A percentile compares a stretch with the other conserved stretches of the same genome.
These are phyloP conservation scores for Eragrostis nindensis DNA, from an alignment of 176 grass and related monocot genomes.

Conservation along the genomic window DNA sequence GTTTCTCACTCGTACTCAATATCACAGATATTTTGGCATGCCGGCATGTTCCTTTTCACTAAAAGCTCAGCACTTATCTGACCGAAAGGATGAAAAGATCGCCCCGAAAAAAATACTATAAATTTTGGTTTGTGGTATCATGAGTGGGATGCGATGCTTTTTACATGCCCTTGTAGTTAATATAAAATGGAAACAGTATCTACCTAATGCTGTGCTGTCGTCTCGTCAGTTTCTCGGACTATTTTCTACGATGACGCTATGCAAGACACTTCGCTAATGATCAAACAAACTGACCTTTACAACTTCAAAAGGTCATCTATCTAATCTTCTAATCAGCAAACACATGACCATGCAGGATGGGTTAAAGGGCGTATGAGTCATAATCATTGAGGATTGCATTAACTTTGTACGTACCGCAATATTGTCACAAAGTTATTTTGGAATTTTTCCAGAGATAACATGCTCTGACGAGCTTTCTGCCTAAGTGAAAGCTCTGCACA, in stretches of 20 bases:
- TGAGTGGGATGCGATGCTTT: slow-evolving; percentile 28
- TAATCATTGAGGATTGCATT: too few species aligned
- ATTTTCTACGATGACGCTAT: background rate
- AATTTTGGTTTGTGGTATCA: slow-evolving; percentile 25
- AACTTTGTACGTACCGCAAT: too few species aligned
- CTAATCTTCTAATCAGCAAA: background rate
- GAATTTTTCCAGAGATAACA: background rate
- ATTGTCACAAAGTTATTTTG: background rate
- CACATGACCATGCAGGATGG: background rate
- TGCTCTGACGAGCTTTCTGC: background rate
- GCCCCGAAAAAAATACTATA: background rate
- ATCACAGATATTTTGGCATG: background rate
- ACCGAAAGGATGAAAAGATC: slow-evolving; percentile 18
- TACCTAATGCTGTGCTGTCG: background rate
- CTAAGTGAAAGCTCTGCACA: slow-evolving; percentile 2
- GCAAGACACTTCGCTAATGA: background rate
- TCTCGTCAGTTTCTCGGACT: slow-evolving; percentile 6
- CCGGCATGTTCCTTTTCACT: background rate
- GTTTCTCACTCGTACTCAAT: background rate
- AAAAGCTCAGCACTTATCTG: slow-evolving; percentile 40
- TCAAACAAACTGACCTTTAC: slow-evolving; percentile 9
- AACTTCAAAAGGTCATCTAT: slow-evolving; percentile 23
- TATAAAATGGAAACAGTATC: background rate
- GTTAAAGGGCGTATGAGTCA: background rate
- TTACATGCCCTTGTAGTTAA: background rate